These are phyloP conservation scores for Keithomyces neogunnii DNA, from an alignment of 2,329 filamentous ascomycete genomes.

Conservation along the genomic window DNA sequence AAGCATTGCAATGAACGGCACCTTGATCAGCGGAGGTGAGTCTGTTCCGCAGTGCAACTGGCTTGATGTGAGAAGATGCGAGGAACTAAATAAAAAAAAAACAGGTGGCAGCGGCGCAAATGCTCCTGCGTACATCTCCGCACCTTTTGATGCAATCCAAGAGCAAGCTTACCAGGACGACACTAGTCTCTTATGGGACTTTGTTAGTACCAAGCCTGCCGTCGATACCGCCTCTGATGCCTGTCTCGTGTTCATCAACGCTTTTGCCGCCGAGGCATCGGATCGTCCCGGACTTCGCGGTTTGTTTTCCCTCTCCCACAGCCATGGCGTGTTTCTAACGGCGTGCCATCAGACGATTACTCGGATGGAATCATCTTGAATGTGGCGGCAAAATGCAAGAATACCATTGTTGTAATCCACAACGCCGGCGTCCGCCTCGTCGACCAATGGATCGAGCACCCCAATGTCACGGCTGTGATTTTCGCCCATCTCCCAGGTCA, in stretches of 20 bases:
- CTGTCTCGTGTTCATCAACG: constrained; percentile 60
- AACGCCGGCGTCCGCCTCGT: constrained; percentile 50
- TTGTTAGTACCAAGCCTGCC: constrained; percentile 35
- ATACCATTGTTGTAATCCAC: constrained; percentile 57
- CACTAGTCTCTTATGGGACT: constrained; percentile 53
- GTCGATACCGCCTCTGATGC: constrained; percentile 48
- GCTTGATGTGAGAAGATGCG: no score
- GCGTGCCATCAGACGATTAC: constrained; percentile 44
- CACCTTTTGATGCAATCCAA: constrained; percentile 46
- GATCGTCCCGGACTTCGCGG: constrained; percentile 47
- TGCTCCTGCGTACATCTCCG: constrained; percentile 35
- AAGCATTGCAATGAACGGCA: constrained; percentile 26
- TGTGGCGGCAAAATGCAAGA: constrained; percentile 50
- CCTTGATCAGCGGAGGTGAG: constrained; percentile 23
- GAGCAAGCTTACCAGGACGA: constrained; percentile 44
- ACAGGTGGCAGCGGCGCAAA: constrained; percentile 34
- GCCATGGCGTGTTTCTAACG: no score
- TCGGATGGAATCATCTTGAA: constrained; percentile 48
- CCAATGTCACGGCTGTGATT: constrained; percentile 54
- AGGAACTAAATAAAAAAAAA: no score
- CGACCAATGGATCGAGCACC: constrained; percentile 51
- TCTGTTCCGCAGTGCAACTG: no score
- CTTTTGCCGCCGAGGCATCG: constrained; percentile 64
- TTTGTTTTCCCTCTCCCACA: no score
- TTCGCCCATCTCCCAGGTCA: constrained; percentile 57